Evolutionary conservation across 2,329 filamentous ascomycete genomes (phyloP), one percentile per base, ranked within the genome.

Genomic region (Blumeriella jaapii): DNA sequence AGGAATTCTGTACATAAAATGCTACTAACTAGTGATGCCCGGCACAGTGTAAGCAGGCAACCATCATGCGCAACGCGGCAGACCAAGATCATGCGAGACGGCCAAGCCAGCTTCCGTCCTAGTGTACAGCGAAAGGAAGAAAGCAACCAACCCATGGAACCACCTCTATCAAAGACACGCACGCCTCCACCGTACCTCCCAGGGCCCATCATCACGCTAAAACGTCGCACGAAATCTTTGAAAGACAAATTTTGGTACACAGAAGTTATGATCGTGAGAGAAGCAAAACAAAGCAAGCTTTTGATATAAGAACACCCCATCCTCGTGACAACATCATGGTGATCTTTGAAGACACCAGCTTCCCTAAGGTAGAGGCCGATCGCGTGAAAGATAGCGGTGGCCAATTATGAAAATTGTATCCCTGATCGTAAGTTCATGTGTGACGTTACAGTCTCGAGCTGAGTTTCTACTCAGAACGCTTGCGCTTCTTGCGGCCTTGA

Each of bases 401-500:
- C 33, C 39, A 38, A 48, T 39, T 48, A 48, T 50, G 42, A 53
- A 52, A 42, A 41, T 35, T 44, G 41, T 43, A 44, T 44, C 30
- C 42, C 28, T 46, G 30, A 44, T 54, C 49, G 41, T 55, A 39
- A 51, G 38, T 42, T 55, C 53, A 42, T 53, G 40, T 37, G 38
- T 44, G 30, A 31, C 44, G 34, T 47, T 24, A 31, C 13, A 20
- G 23, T 13, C 23, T 28, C 23, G 15, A 16, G 32, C 11, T 10
- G 29, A 23, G 9, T n/a, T 15, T 16, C 48, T 51, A 81, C 39
- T 78, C 72, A 25, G 71, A 71, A 56, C 82, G 78, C 74, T 79
- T 82, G 61, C 78, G 71, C 78, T 89, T 91, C 70, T 83, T 83
- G 64, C 76, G 74, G 56, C 68, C 53, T 44, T 63, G 61, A 31